Evolutionary conservation across 2,329 filamentous ascomycete genomes (phyloP).

Genomic region (Penicillium sp.): DNA sequence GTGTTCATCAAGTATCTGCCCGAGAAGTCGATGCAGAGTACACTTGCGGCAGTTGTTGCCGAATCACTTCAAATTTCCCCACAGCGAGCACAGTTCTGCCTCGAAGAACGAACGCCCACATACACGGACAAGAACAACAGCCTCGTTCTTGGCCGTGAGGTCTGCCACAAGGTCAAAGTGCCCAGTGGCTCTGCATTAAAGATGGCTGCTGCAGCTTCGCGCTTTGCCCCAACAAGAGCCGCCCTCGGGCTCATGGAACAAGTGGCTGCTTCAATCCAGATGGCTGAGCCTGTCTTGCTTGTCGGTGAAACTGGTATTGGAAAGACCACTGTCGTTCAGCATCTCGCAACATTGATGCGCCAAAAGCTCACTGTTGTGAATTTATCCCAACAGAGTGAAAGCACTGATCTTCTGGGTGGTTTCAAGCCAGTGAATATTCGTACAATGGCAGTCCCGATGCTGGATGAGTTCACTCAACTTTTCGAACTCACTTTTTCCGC

Average conservation of each 20-base stretch:
- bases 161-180: slow-evolving; percentile 60
- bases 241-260: slow-evolving; percentile 85
- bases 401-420: slow-evolving; percentile 89
- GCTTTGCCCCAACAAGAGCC: slow-evolving; percentile 86
- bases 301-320: slow-evolving; percentile 99
- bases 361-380: slow-evolving; percentile 92
- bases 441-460: slow-evolving; percentile 81
- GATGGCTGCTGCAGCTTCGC: slow-evolving; percentile 31
- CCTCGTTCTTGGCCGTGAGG: slow-evolving; percentile 67
- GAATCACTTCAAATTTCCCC: slow-evolving; percentile 85
- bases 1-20: slow-evolving; percentile 84
- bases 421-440: slow-evolving; percentile 95
- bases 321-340: slow-evolving; percentile 95
- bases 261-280: slow-evolving; percentile 76
- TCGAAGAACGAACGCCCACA: slow-evolving; percentile 70
- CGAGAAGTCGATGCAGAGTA: slow-evolving; percentile 59
- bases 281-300: slow-evolving; percentile 85
- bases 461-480: slow-evolving; percentile 90
- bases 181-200: slow-evolving; percentile 47
- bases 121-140: slow-evolving; percentile 63
- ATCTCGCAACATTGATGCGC: slow-evolving; percentile 79
- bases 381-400: slow-evolving; percentile 95
- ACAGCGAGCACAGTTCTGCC: slow-evolving; percentile 75
- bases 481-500: slow-evolving; percentile 85
- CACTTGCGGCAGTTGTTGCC: slow-evolving; percentile 67